These are phyloP conservation scores for Stephanodiscus minutulus DNA, from an alignment of 108 stramenopile species.

Conservation along the genomic window DNA sequence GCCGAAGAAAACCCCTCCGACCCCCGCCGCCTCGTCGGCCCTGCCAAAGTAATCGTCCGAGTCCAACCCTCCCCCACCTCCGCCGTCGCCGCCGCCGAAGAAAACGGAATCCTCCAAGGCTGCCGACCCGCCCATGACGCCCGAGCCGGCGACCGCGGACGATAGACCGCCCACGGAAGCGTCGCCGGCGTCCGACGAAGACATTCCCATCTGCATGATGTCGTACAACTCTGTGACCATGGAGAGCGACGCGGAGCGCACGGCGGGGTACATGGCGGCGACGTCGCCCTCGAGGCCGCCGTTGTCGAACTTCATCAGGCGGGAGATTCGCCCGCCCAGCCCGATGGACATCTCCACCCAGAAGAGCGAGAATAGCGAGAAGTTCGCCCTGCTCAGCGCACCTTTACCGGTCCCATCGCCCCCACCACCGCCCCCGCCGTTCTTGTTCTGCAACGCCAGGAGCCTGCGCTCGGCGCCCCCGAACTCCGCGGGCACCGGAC, in stretches of 20 bases:
- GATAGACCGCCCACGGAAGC: constrained; percentile 28
- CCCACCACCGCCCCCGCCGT: constrained; percentile 16
- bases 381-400: constrained; percentile 14
- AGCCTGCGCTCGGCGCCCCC: constrained; percentile 20
- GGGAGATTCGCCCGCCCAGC: constrained; percentile 62
- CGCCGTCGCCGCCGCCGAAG: constrained; percentile 36
- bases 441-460: constrained; percentile 46
- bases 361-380: constrained; percentile 73
- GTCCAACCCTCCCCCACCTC: constrained; percentile 10
- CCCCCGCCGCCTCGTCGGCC: constrained; percentile 46
- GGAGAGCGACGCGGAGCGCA: constrained; percentile 68
- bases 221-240: constrained; percentile 77
- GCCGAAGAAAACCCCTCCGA: constrained; percentile 27
- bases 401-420: background rate
- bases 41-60: constrained; percentile 18
- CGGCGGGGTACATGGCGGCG: constrained; percentile 77
- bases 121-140: constrained; percentile 79
- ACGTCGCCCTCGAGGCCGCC: constrained; percentile 67
- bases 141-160: constrained; percentile 45
- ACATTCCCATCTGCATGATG: constrained; percentile 61
- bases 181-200: constrained; percentile 54
- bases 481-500: constrained; percentile 58
- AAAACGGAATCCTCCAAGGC: constrained; percentile 64
- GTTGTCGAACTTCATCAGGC: constrained; percentile 67
- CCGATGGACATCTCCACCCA: constrained; percentile 71